Evolutionary conservation across 2,329 filamentous ascomycete genomes (phyloP), one percentile per base, ranked within the genome.

Genomic region (Microdochium nivale): DNA sequence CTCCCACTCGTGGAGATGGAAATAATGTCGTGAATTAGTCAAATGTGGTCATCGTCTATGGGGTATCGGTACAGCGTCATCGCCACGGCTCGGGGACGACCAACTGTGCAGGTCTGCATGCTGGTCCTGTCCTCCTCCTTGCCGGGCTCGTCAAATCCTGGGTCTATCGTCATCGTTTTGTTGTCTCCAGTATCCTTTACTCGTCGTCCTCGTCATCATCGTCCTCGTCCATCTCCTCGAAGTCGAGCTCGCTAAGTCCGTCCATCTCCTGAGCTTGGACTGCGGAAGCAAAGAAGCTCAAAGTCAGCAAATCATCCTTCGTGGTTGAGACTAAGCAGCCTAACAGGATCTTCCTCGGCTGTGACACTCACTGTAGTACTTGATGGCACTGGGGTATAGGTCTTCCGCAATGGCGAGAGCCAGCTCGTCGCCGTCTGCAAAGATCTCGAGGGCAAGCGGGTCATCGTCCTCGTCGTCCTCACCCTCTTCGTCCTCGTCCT

Each of bases 331-430:
- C n/a, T n/a, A n/a, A n/a, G n/a, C n/a, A n/a, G n/a, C n/a, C n/a
- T n/a, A n/a, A n/a, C n/a, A n/a, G n/a, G n/a, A n/a, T n/a, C n/a
- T n/a, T n/a, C n/a, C n/a, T n/a, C n/a, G n/a, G 35, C 52, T 10
- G 11, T 21, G 19, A 32, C 2, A 80, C 88, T 72, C 75, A 94
- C 89, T 87, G 73, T 94, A 97, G 73, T 94, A 95, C 68, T 88
- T 89, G 67, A 95, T 85, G 53, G 91, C 92, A 56, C 84, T 83
- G 48, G 89, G 88, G 85, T 87, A 96, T 50, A 97, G 73, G 60
- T 97, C 92, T 65, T 97, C 91, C 9, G 87, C 83, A 59, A 97
- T 76, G 54, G 83, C 78, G 56, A 90, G 78, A 37, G 90, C 91
- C 48, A 97, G 69, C 55, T 91, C 87, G 59, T 95, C 90, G 23